These are phyloP conservation scores for Chaetomiaceae sp. DNA, from an alignment of 2,329 filamentous ascomycete species.

Conservation along the genomic window DNA sequence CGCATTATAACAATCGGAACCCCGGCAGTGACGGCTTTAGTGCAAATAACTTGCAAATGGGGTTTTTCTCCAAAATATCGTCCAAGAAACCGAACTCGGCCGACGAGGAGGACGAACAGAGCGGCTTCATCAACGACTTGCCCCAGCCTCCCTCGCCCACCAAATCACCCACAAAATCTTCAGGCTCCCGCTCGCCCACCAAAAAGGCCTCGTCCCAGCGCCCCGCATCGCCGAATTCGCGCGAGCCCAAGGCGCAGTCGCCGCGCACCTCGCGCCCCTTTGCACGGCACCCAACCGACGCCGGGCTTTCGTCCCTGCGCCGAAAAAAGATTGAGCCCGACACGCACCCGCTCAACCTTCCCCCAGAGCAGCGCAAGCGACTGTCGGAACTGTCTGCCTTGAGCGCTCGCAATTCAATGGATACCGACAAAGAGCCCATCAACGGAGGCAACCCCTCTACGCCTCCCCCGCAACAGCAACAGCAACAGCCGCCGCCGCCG, in stretches of 20 bases:
- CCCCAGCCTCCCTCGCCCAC: constrained; percentile 29
- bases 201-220: constrained; percentile 34
- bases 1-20: constrained; percentile 24
- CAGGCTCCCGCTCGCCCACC: constrained; percentile 30
- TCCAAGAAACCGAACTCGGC: constrained; percentile 37
- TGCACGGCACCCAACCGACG: constrained; percentile 46
- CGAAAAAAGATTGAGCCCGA: constrained; percentile 59
- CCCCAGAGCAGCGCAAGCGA: constrained; percentile 80
- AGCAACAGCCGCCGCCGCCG: constrained; percentile 38
- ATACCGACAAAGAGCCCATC: constrained; percentile 64
- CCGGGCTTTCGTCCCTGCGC: constrained; percentile 40
- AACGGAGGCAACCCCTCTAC: constrained; percentile 47
- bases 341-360: constrained; percentile 84
- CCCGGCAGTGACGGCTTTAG: constrained; percentile 19
- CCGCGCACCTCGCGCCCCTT: constrained; percentile 35
- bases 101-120: constrained; percentile 37
- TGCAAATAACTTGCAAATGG: constrained; percentile 39
- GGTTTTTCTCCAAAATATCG: constrained; percentile 50
- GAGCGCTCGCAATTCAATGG: constrained; percentile 66
- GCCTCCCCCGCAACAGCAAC: constrained; percentile 47
- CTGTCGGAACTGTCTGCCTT: constrained; percentile 63
- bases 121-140: constrained; percentile 28
- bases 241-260: constrained; percentile 34
- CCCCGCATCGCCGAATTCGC: constrained; percentile 28
- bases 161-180: constrained; percentile 29